phyloP scores from a whole-genome alignment of 345 rosid genomes.

The Bretschneidera sinensis region DNA sequence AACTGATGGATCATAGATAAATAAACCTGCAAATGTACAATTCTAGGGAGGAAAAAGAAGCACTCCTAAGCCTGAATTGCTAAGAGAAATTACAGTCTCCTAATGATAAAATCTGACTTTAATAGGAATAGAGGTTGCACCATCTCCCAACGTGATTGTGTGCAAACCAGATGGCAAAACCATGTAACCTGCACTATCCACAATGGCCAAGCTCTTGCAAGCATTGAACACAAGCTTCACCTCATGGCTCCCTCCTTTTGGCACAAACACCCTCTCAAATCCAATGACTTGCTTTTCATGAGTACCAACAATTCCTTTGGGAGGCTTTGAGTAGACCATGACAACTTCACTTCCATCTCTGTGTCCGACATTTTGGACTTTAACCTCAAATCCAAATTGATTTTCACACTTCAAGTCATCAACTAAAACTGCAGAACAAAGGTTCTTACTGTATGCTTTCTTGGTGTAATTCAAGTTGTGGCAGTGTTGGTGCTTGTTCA shows the following conservation, averaged over 20 bases:
- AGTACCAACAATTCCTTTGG: too few species aligned
- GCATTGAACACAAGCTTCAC: conserved; percentile 20
- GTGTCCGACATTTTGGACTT: conserved; percentile 17
- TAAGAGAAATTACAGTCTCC: too few species aligned
- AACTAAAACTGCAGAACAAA: conserved; percentile 15
- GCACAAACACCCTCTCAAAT: conserved; percentile 23
- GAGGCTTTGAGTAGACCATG: conserved; percentile 22
- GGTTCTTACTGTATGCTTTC: neutral
- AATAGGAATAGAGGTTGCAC: too few species aligned
- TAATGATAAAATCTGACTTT: too few species aligned
- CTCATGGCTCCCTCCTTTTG: conserved; percentile 15
- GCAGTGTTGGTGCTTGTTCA: conserved; percentile 24
- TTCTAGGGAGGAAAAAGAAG: too few species aligned
- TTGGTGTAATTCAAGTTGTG: conserved; percentile 2
- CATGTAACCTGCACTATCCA: conserved; percentile 11
- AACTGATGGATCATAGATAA: too few species aligned
- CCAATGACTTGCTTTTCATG: conserved; percentile 27
- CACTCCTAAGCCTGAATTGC: too few species aligned
- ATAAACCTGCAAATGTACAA: too few species aligned
- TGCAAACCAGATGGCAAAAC: conserved; percentile 24
- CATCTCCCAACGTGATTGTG: conserved; percentile 24
- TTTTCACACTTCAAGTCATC: conserved; percentile 1
- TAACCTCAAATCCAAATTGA: conserved; percentile 11
- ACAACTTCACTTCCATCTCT: conserved; percentile 29
- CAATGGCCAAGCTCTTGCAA: conserved; percentile 21